A percentile compares a stretch with the other conserved stretches of the same genome.
Evolutionary conservation across 371 early-diverging fungal species (phyloP).

Genomic region (Actinomucor elegans): DNA sequence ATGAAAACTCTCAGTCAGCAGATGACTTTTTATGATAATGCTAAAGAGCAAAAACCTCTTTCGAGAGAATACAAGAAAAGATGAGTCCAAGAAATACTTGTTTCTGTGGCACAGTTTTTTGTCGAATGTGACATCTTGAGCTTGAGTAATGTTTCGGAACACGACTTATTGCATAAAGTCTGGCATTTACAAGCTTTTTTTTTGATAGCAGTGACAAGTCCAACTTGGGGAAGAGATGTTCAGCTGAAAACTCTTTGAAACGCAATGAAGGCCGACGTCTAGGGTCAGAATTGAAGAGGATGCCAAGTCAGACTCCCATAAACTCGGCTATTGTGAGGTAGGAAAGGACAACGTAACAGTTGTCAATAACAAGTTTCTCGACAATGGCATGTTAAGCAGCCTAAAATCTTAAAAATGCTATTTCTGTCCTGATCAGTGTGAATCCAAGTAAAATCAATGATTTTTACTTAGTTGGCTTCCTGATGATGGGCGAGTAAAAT

Average conservation of each 20-base stretch:
- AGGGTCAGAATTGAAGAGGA: slow-evolving; percentile 6
- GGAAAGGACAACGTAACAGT: not conserved
- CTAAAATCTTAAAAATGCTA: slow-evolving; percentile 9
- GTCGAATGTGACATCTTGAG: slow-evolving; percentile 1
- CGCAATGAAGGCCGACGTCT: slow-evolving; percentile 11
- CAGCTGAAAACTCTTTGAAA: slow-evolving; percentile 7
- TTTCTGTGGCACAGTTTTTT: slow-evolving; percentile 3
- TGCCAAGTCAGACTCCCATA: slow-evolving; percentile 3
- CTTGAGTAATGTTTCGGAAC: slow-evolving; percentile 7
- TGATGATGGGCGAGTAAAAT: slow-evolving; percentile 14
- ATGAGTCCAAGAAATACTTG: slow-evolving; percentile 1
- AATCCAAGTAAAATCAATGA: slow-evolving; percentile 1
- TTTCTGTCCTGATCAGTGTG: not conserved
- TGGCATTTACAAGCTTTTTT: slow-evolving; percentile 13
- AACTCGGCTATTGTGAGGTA: slow-evolving; percentile 10
- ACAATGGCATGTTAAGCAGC: slow-evolving; percentile 9
- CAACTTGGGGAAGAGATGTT: slow-evolving; percentile 8
- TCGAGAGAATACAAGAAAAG: not conserved
- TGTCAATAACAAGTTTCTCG: slow-evolving; percentile 11
- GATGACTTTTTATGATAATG: slow-evolving; percentile 9
- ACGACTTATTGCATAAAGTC: slow-evolving; percentile 10
- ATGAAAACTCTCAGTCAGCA: slow-evolving; percentile 2
- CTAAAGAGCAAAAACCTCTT: slow-evolving; percentile 6
- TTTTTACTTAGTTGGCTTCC: slow-evolving; percentile 6
- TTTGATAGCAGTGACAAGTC: not conserved